Percentiles rank a stretch among this genome's conserved stretches.
Conservation (phyloP, 2,329 filamentous ascomycete genomes). For the Magnaporthiopsis poae region DNA sequence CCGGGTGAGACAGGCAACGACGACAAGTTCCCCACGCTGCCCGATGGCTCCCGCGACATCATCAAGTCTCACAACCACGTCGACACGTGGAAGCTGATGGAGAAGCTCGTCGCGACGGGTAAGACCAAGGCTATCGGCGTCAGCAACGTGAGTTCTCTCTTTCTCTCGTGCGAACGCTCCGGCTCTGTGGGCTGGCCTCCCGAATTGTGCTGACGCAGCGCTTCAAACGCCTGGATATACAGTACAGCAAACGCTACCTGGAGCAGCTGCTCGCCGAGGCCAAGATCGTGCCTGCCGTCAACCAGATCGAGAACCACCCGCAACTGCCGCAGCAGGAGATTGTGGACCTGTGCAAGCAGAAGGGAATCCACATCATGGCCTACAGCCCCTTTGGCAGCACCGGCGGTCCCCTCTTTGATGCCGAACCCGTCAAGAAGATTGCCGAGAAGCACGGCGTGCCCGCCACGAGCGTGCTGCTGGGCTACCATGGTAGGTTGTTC, state of each 20-base stretch:
- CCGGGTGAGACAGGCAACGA: constrained; percentile 43
- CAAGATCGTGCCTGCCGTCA: constrained; percentile 52
- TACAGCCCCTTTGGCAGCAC: constrained; percentile 60
- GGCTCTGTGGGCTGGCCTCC: neutral
- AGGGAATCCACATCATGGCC: constrained; percentile 62
- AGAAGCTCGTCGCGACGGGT: constrained; percentile 51
- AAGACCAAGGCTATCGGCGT: constrained; percentile 47
- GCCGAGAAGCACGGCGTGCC: constrained; percentile 54
- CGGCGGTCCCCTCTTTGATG: constrained; percentile 53
- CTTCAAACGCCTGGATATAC: neutral
- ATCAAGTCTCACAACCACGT: constrained; percentile 59
- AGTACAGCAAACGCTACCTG: constrained; percentile 48
- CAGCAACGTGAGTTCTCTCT: constrained; percentile 35
- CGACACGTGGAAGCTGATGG: constrained; percentile 69
- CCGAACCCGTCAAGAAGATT: constrained; percentile 52
- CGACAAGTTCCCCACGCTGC: constrained; percentile 63
- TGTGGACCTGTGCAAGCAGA: constrained; percentile 55
- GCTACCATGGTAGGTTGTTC: constrained; percentile 54
- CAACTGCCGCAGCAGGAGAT: constrained; percentile 63
- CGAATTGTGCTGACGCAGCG: neutral
- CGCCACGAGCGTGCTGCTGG: constrained; percentile 56
- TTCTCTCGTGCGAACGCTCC: neutral
- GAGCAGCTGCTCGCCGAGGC: constrained; percentile 41
- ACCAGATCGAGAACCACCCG: constrained; percentile 68
- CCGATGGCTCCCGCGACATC: constrained; percentile 66